A percentile compares a stretch with the other conserved stretches of the same genome.
Conservation (phyloP, 306 rosid genomes). For the Prosopis cineraria region DNA sequence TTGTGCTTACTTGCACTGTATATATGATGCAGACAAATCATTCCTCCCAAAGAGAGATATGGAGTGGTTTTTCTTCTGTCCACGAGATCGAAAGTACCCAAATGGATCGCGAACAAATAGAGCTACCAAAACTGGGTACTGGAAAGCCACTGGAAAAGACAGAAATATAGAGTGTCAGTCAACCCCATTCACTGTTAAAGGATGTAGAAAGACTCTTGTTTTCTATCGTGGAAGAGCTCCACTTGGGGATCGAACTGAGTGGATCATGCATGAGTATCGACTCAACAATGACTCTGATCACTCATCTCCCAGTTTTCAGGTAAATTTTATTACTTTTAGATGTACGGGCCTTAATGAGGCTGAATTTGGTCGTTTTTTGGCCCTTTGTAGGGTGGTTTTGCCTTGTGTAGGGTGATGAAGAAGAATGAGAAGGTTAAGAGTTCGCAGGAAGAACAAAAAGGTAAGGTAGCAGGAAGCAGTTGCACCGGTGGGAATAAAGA, state of each 20-base stretch:
- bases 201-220: slow-evolving; percentile 82
- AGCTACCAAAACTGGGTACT: slow-evolving; percentile 91
- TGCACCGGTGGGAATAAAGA: slow-evolving; percentile 47
- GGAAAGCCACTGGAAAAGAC: slow-evolving; percentile 99
- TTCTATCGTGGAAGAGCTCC: slow-evolving; percentile 93
- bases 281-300: slow-evolving; percentile 57
- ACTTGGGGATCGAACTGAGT: slow-evolving; percentile 76
- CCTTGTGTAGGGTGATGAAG: slow-evolving; percentile 81
- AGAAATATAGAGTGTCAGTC: slow-evolving; percentile 61
- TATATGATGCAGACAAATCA: slow-evolving; percentile 63
- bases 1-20: neutral
- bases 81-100: slow-evolving; percentile 86
- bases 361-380: slow-evolving; percentile 16
- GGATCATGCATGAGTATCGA: slow-evolving; percentile 97
- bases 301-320: slow-evolving; percentile 62
- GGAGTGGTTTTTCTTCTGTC: slow-evolving; percentile 98
- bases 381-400: slow-evolving; percentile 64
- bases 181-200: slow-evolving; percentile 49
- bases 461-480: slow-evolving; percentile 44
- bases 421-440: slow-evolving; percentile 62
- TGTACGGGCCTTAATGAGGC: neutral
- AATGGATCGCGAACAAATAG: slow-evolving; percentile 89
- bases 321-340: slow-evolving; percentile 11
- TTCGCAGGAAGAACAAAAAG: slow-evolving; percentile 49
- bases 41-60: slow-evolving; percentile 76